Base-by-base conservation (phyloP, 2,329 filamentous ascomycete genomes). In the Pseudopyricularia cyperi region DNA sequence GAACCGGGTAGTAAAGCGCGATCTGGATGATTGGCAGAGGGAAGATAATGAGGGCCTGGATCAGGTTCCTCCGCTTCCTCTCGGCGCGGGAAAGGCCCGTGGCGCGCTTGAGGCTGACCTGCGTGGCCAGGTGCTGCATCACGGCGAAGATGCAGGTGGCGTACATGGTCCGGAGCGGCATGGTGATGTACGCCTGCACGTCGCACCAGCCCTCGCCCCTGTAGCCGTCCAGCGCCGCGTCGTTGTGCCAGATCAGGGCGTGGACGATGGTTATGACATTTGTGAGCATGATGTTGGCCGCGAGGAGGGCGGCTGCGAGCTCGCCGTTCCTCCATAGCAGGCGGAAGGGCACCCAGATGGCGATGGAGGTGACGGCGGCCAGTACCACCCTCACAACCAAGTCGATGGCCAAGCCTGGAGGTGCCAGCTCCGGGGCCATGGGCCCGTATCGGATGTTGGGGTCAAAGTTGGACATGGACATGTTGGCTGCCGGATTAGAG, bases 1-100 rank as follows among this genome's bases (percentile, higher is more conserved):
- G 65, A 14, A 74, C 63, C 17, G 75, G 72, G 60, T 70, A 75
- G 0, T 71, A 72, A 60, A 75, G 69, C 8, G 65, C 59, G 7
- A 74, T 52, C 63, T 80, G 73, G 34, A 79, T 30, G 14, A 76
- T 8, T 0, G 77, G 76, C 3, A 76, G 53, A 1, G 75, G 69
- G 51, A 81, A 78, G 55, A 82, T 75, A 65, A 80, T 70, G 55
- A 75, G 63, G 4, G 71, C 70, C 57, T 81, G 76, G 6, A 71
- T 53, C 8, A 74, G 53, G 51, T 68, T 70, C 22, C 70, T 67
- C 1, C 65, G 63, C 14, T 65, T 65, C 53, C 63, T 68, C 63
- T 79, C 75, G 4, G 54, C 57, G 17, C 61, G 56, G 1, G 66
- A 68, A 6, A 72, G 62, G 5, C 66, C 64, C 48, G 65, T 64